These are phyloP conservation scores for Ustilago xerochloae DNA, from an alignment of 1,284 basidiomycete species.

Conservation along the genomic window DNA sequence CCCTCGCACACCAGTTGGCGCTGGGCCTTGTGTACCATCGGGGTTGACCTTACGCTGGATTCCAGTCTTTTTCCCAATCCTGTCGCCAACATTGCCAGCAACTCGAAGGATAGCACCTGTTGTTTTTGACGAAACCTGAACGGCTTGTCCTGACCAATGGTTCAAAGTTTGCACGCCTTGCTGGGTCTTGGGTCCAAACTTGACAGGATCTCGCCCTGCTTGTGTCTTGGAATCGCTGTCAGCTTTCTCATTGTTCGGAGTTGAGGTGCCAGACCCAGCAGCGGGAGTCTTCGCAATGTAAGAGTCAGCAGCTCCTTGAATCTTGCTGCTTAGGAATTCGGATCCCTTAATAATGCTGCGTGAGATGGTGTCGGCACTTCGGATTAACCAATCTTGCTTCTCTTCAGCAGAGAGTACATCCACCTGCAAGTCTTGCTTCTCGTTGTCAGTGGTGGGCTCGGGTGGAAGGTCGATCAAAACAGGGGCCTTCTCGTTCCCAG, in stretches of 20 bases:
- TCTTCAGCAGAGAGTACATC: conserved; percentile 36
- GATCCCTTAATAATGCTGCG: conserved; percentile 62
- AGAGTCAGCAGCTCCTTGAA: conserved; percentile 54
- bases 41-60: conserved; percentile 59
- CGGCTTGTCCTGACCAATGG: conserved; percentile 44
- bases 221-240: too few species aligned
- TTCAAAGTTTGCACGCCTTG: conserved; percentile 26
- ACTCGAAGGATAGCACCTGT: conserved; percentile 59
- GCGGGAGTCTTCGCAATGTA: conserved; percentile 45
- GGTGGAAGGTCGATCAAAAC: conserved; percentile 55
- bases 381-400: conserved; percentile 54
- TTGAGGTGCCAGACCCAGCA: conserved; percentile 20
- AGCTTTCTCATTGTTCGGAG: conserved; percentile 26
- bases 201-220: conserved; percentile 25
- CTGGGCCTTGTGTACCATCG: conserved; percentile 32
- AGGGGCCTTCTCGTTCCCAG: conserved; percentile 55
- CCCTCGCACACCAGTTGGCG: conserved; percentile 63
- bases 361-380: conserved; percentile 59
- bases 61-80: conserved; percentile 64
- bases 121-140: conserved; percentile 56
- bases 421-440: conserved; percentile 33
- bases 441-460: conserved; percentile 26
- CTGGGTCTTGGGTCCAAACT: conserved; percentile 31
- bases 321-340: conserved; percentile 46
- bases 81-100: conserved; percentile 64